A percentile compares a stretch with the other conserved stretches of the same genome.
Conservation (phyloP, 139 green algal species). For the Volvox africanus region DNA sequence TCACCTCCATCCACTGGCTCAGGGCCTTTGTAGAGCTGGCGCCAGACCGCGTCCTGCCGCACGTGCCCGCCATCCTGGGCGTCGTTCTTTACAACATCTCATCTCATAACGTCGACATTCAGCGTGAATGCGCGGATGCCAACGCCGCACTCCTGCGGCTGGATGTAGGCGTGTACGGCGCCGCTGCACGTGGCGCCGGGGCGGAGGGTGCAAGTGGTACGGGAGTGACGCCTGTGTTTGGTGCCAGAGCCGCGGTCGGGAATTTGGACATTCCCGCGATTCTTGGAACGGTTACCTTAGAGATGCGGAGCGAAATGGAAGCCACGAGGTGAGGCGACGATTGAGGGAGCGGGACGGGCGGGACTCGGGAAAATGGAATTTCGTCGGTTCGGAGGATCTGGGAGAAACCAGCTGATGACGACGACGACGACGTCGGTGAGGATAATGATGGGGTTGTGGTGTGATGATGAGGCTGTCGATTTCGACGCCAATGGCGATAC, state of each 20-base stretch:
- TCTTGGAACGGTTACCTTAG: slow-evolving; percentile 66
- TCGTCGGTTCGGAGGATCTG: not conserved
- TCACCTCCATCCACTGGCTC: slow-evolving; percentile 89
- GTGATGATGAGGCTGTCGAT: too few relatives aligned
- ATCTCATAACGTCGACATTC: slow-evolving; percentile 67
- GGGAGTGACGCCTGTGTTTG: not conserved
- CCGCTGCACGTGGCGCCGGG: slow-evolving; percentile 57
- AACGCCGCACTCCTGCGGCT: slow-evolving; percentile 63
- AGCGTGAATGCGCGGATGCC: slow-evolving; percentile 51
- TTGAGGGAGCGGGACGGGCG: not conserved
- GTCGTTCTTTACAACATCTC: slow-evolving; percentile 89
- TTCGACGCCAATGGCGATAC: too few relatives aligned
- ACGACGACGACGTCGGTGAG: too few relatives aligned
- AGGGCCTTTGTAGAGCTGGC: slow-evolving; percentile 81
- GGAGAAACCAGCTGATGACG: too few relatives aligned
- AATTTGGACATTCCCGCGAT: slow-evolving; percentile 64
- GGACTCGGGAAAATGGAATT: too few relatives aligned
- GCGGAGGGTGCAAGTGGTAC: slow-evolving; percentile 44
- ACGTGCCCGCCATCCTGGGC: slow-evolving; percentile 82
- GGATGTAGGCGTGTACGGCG: slow-evolving; percentile 11
- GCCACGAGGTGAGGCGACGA: slow-evolving; percentile 40
- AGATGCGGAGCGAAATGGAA: slow-evolving; percentile 77
- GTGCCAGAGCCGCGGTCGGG: not conserved
- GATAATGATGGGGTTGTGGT: too few relatives aligned
- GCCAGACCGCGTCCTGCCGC: slow-evolving; percentile 71